phyloP scores from a whole-genome alignment of 1,139 yeast genomes.

The Meyerozyma guilliermondii region DNA sequence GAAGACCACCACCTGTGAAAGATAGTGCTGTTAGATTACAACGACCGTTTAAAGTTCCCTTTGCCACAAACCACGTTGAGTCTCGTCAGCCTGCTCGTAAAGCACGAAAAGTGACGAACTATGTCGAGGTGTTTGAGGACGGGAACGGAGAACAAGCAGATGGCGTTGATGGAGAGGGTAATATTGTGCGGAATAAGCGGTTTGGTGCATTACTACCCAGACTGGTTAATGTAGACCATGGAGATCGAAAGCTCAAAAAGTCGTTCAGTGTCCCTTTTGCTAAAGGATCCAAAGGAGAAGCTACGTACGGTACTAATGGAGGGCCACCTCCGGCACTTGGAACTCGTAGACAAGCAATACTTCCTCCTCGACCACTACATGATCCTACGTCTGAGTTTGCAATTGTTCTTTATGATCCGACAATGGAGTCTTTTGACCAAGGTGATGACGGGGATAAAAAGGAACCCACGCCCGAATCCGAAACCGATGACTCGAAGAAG shows the following conservation, averaged over 20 bases:
- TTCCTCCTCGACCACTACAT: slow-evolving; percentile 85
- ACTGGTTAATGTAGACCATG: slow-evolving; percentile 23
- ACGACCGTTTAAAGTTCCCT: slow-evolving; percentile 41
- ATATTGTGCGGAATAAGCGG: slow-evolving; percentile 21
- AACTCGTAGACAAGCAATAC: slow-evolving; percentile 59
- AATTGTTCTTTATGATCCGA: slow-evolving; percentile 91
- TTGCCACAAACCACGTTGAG: slow-evolving; percentile 16
- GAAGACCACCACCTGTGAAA: slow-evolving; percentile 34
- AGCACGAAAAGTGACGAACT: slow-evolving; percentile 26
- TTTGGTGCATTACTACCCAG: slow-evolving; percentile 51
- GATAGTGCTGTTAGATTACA: slow-evolving; percentile 32
- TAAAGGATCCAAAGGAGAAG: slow-evolving; percentile 24
- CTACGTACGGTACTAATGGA: slow-evolving; percentile 16
- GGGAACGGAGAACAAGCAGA: slow-evolving; percentile 14
- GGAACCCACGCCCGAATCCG: slow-evolving; percentile 16
- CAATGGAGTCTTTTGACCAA: slow-evolving; percentile 59
- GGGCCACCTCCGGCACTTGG: slow-evolving; percentile 79
- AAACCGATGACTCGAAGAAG: slow-evolving; percentile 8
- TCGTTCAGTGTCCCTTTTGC: slow-evolving; percentile 51
- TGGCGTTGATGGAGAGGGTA: slow-evolving; percentile 24
- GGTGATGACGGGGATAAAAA: slow-evolving; percentile 31
- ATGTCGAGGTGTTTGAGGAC: slow-evolving; percentile 20
- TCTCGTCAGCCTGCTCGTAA: slow-evolving; percentile 16
- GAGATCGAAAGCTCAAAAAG: slow-evolving; percentile 30
- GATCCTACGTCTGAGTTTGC: slow-evolving; percentile 95